Evolutionary conservation across 2,329 filamentous ascomycete genomes (phyloP), one percentile per base, ranked within the genome.

Genomic region (Botrytis aclada): DNA sequence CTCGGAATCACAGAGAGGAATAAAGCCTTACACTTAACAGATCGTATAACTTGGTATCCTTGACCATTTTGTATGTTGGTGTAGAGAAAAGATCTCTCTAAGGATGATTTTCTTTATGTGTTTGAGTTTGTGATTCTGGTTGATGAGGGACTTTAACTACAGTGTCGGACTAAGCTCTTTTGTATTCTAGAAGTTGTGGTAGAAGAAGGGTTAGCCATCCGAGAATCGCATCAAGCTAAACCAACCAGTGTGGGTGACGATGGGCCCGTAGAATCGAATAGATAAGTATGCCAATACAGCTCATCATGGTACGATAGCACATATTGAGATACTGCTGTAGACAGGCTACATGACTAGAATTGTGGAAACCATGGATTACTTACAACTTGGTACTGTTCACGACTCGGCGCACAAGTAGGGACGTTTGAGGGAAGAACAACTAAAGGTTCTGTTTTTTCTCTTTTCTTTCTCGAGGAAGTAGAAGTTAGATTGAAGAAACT

Each of bases 1-100:
- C 60, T 69, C 56, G 37, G 16, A 60, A 25, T 37, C 54, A 56
- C 61, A 60, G 25, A 64, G 63, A 14, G 18, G 43, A 18, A 39
- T 62, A 54, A 70, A 85, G 37, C 16, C 88, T 80, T 90, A 94
- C 92, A 82, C 92, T 92, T 67, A 96, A 88, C 75, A 88, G 84
- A 75, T 95, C 92, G 85, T 96, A 96, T 81, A 89, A 88, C 82
- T 93, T 93, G 54, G 89, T 92, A 80, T 94, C 92, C 81, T 92
- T 93, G 77, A 90, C 92, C 92, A 94, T 95, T 72, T 80, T 91
- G 77, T 70, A 70, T 74, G 10, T 29, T 32, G 32, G 43, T 62
- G 18, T 2, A 34, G 25, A 47, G 32, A 34, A 18, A 29, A 43
- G 45, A 47, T 20, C 39, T 60, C 65, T 72, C 41, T 18, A 37